Percentiles rank a stretch among this genome's conserved stretches.
Evolutionary conservation across 2,329 filamentous ascomycete species (phyloP).

Genomic region (Alternaria sp.): DNA sequence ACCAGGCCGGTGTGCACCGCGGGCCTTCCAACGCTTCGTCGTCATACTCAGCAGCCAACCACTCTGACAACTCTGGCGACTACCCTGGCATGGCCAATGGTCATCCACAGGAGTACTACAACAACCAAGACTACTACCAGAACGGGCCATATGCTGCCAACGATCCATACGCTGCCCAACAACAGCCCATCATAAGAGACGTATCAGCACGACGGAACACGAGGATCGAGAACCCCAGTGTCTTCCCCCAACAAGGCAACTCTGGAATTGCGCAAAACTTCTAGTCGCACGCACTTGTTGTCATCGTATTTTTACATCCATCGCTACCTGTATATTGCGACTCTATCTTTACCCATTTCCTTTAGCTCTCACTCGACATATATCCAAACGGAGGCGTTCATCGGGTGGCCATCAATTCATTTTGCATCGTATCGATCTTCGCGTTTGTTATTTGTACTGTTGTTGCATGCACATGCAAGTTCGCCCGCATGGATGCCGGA

Average conservation of each 20-base stretch:
- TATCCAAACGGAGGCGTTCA: conserved; percentile 20
- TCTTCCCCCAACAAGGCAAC: conserved; percentile 87
- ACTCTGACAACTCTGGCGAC: conserved; percentile 69
- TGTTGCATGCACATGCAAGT: conserved; percentile 15
- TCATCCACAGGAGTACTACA: conserved; percentile 59
- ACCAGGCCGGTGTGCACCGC: conserved; percentile 73
- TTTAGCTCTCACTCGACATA: conserved; percentile 9
- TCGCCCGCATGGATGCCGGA: conserved; percentile 4
- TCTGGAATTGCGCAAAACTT: conserved; percentile 98
- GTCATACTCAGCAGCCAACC: conserved; percentile 82
- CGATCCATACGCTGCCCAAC: conserved; percentile 59
- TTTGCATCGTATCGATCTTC: conserved; percentile 9
- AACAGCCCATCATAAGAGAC: conserved; percentile 86
- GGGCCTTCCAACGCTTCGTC: conserved; percentile 96
- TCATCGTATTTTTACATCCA: not conserved
- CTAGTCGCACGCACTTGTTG: conserved; percentile 51
- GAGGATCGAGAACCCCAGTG: conserved; percentile 87
- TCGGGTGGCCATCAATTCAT: conserved; percentile 1
- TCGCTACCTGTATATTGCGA: conserved; percentile 27
- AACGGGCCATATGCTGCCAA: conserved; percentile 62
- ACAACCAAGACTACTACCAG: conserved; percentile 63
- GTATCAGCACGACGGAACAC: conserved; percentile 92
- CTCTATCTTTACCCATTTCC: conserved; percentile 7
- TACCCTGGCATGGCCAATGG: conserved; percentile 55
- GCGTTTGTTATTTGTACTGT: not conserved